Evolutionary conservation across 2,329 filamentous ascomycete genomes (phyloP).

Genomic region (Pestalotiopsis sp.): DNA sequence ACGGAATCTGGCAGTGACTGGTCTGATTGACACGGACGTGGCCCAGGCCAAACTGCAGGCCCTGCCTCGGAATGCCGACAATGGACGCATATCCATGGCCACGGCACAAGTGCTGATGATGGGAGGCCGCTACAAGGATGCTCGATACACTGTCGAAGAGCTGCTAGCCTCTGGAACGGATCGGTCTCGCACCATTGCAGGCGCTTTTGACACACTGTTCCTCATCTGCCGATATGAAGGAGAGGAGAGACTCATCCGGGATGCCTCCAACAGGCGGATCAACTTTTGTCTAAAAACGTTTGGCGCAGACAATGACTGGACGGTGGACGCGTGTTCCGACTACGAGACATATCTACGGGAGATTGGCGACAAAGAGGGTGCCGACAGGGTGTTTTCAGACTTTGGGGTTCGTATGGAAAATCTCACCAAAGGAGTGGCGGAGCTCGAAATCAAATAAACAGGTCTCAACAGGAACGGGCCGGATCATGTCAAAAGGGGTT

Average conservation of each 20-base stretch:
- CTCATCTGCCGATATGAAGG: slow-evolving; percentile 5
- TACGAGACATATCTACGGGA: slow-evolving; percentile 8
- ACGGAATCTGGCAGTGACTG: slow-evolving; percentile 1
- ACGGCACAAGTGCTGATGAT: not conserved
- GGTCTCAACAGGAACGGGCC: not conserved
- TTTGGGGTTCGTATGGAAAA: slow-evolving; percentile 5
- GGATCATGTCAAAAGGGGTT: not conserved
- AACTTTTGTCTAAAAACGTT: slow-evolving; percentile 8
- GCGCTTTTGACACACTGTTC: slow-evolving; percentile 6
- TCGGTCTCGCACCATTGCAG: slow-evolving; percentile 2
- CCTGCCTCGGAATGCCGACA: not conserved
- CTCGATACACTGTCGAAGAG: slow-evolving; percentile 1
- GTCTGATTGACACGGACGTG: slow-evolving; percentile 6
- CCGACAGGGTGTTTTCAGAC: slow-evolving; percentile 1
- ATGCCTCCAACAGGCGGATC: slow-evolving; percentile 6
- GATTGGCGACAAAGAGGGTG: slow-evolving; percentile 2
- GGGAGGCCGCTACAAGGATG: slow-evolving; percentile 5
- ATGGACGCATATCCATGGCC: slow-evolving; percentile 6
- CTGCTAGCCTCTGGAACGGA: not conserved
- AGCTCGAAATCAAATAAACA: slow-evolving; percentile 6
- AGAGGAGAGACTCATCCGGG: not conserved
- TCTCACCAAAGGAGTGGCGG: slow-evolving; percentile 2
- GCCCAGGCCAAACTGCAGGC: not conserved
- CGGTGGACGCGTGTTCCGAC: slow-evolving; percentile 5
- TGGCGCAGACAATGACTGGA: slow-evolving; percentile 7